Base-by-base conservation (phyloP, 345 rosid species). In the Euphorbia peplus region DNA sequence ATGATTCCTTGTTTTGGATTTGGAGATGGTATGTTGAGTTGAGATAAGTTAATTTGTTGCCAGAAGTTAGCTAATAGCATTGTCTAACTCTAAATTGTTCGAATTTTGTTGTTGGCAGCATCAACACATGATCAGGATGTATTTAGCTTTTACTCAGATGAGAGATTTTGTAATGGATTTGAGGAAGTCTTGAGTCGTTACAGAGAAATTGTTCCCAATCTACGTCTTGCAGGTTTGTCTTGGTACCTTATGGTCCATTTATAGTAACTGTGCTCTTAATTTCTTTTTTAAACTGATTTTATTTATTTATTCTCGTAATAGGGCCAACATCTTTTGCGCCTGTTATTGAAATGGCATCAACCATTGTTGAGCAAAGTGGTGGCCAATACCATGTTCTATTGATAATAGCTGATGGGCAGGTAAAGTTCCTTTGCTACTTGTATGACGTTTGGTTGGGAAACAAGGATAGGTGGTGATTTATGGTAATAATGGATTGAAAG, bases 341-440 rank as follows among this genome's bases (percentile, higher is more conserved):
- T 18, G 18, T 76, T 22, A 70, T 76, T 60, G 79, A 76, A 50
- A 76, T 66, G 79, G 72, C 79, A 51, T 60, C 57, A 21, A 66
- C 72, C 35, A 70, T 76, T 70, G 79, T 76, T 32, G 79, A 76
- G 65, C 52, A 66, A 59, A 76, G 72, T 14, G 57, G 72, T 66
- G 79, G 79, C 29, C 79, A 76, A 65, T 76, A 76, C 63, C 79
- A 76, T 66, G 79, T 76, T 41, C 12, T 76, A 18, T 25, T 76
- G 59, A 76, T 76, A 70, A 76, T 76, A 22, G 79, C 75, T 18
- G 79, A 76, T 53, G 79, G 79, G 21, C 79, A 76, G 79, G 79
- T 76, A 50, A 25, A 19, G 21, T 26, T 26, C 22, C 54, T 59
- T 12, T 35, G 47, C n/a, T 52, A 11, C 9, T 12, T 1, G 9